A percentile compares a stretch with the other conserved stretches of the same genome.
Conservation (phyloP, 441 rosid species). For the Flueggea neowawraea region DNA sequence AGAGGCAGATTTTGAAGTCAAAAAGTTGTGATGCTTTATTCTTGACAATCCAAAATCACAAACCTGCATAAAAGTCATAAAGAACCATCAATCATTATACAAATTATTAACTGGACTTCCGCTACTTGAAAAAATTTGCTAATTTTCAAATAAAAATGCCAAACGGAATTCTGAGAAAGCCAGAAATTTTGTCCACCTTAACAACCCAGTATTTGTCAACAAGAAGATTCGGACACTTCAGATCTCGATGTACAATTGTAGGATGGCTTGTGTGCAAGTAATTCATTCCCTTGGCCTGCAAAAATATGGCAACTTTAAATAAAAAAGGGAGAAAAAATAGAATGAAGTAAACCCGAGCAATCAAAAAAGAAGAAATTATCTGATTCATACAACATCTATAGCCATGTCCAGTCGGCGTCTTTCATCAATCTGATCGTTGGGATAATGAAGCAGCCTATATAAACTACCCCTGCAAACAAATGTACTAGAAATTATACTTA, state of each 20-base stretch:
- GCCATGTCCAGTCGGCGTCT: slow-evolving; percentile 95
- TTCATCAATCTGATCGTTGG: slow-evolving; percentile 66
- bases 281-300: slow-evolving; percentile 98
- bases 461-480: slow-evolving; percentile 82
- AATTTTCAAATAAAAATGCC: slow-evolving; percentile 3
- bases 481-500: not conserved
- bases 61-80: slow-evolving; percentile 40
- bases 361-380: too few species aligned
- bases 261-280: slow-evolving; percentile 98
- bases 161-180: not conserved
- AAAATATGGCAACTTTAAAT: slow-evolving; percentile 9
- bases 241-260: slow-evolving; percentile 93
- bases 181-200: slow-evolving; percentile 47
- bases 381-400: slow-evolving; percentile 76
- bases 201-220: slow-evolving; percentile 98
- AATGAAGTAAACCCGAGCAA: not conserved
- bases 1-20: slow-evolving; percentile 94
- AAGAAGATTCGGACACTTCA: slow-evolving; percentile 96
- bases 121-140: slow-evolving; percentile 2
- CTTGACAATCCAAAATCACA: slow-evolving; percentile 99
- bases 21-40: slow-evolving; percentile 84
- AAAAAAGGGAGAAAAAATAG: slow-evolving; percentile 9
- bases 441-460: slow-evolving; percentile 84
- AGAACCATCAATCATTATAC: too few species aligned
- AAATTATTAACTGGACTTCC: not conserved